Evolutionary conservation across 805 yeast species (phyloP), one percentile per base, ranked within the genome.

Genomic region (Metschnikowia colocasiae): DNA sequence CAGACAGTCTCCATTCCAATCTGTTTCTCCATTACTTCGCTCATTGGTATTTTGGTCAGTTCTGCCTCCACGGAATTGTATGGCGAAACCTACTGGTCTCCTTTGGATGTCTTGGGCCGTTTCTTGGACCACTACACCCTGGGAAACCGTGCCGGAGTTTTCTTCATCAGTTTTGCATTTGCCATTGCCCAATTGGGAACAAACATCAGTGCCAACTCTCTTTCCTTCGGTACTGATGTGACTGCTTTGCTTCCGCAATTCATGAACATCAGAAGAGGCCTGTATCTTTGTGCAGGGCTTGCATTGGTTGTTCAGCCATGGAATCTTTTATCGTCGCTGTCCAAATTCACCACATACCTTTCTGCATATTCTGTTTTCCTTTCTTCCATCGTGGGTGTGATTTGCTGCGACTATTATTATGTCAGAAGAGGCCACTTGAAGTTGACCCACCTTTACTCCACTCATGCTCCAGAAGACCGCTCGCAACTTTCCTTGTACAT

Each of bases 31-130:
- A 59, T 88, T 49, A 89, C 95, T 29, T 83, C 95, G 4, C 74
- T 90, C 55, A 83, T 90, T 61, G 96, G 97, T 63, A 84, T 89
- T 49, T 70, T 89, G 50, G 88, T 89, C 19, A 82, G 95, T 23
- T 83, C 95, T 7, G 87, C 96, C 1, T 83, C 94, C 3, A 72
- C 81, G 36, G 63, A 75, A 4, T 61, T 87, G 56, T 87, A 81
- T 61, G 87, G 85, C 22, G 80, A 76, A 53, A 78, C 87, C 27
- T 78, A 78, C 61, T 89, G 97, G 97, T 79, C 85, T 45, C 97
- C 97, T 6, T 68, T 89, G 48, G 95, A 86, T 55, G 87, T 87
- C 3, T 71, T 89, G 55, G 75, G 75, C 13, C 69, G 78, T 42
- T 87, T 85, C 59, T 76, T 89, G 56, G 63, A 59, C 50, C 61